phyloP scores from a whole-genome alignment of 352 stramenopile species.

The Phytopythium helicoides region DNA sequence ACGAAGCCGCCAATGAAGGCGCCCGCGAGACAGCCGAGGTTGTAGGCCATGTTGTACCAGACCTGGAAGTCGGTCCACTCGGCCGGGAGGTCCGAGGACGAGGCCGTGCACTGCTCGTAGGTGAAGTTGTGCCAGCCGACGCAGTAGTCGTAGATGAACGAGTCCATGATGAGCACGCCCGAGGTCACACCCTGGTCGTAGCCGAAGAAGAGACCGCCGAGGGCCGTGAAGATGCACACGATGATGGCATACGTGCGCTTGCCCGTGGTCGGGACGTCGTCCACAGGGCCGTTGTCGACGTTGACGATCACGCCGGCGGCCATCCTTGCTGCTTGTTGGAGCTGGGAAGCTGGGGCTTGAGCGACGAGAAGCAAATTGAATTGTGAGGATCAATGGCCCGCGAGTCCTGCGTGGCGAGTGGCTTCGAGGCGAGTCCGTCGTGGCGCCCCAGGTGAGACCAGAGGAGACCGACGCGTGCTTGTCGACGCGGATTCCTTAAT shows the following conservation, averaged over 20 bases:
- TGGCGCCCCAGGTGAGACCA: too few species aligned
- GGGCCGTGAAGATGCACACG: conserved; percentile 25
- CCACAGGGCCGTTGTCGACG: not conserved
- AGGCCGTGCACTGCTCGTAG: conserved; percentile 17
- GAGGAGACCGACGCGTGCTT: too few species aligned
- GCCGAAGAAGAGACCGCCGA: conserved; percentile 33
- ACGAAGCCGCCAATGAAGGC: conserved; percentile 30
- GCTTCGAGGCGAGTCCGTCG: too few species aligned
- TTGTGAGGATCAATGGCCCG: too few species aligned
- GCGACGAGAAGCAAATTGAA: not conserved
- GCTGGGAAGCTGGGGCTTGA: not conserved
- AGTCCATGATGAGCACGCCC: conserved; percentile 23
- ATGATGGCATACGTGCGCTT: conserved; percentile 27
- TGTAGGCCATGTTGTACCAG: conserved; percentile 43
- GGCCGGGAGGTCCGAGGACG: conserved; percentile 11
- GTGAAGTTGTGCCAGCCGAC: conserved; percentile 21
- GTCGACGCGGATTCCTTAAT: too few species aligned
- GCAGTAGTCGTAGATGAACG: conserved; percentile 23
- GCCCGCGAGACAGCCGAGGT: conserved; percentile 30
- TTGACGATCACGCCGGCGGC: conserved; percentile 11
- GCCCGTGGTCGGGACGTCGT: conserved; percentile 17
- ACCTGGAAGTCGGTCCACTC: conserved; percentile 26
- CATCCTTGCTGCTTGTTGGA: conserved; percentile 2
- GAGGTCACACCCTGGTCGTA: conserved; percentile 25
- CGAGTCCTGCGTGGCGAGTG: too few species aligned